These are phyloP conservation scores for Cephalotrichum gorgonifer DNA, from an alignment of 2,329 filamentous ascomycete genomes.

Conservation along the genomic window DNA sequence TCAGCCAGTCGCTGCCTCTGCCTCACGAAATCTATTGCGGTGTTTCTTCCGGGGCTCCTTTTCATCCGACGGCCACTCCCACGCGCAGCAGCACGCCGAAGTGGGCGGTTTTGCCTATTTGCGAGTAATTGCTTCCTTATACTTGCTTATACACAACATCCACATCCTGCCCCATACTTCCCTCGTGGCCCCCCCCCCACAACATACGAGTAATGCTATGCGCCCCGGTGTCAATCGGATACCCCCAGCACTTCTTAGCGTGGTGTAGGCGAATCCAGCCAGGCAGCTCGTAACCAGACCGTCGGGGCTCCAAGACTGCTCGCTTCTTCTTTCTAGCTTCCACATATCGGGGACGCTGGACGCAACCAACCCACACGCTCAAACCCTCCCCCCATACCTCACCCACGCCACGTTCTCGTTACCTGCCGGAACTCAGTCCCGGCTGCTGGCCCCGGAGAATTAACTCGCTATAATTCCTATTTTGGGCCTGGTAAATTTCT, in stretches of 20 bases:
- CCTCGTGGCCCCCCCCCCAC: not conserved
- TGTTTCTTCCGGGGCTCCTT: not conserved
- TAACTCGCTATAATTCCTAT: too few species aligned
- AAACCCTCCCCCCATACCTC: too few species aligned
- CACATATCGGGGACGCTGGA: too few species aligned
- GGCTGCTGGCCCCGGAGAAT: too few species aligned
- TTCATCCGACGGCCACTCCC: not conserved
- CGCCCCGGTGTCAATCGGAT: not conserved
- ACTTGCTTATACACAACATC: not conserved
- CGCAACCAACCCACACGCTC: too few species aligned
- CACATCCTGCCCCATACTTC: not conserved
- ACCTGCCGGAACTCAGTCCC: too few species aligned
- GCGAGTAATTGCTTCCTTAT: conserved; percentile 4
- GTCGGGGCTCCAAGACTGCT: not conserved
- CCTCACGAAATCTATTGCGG: not conserved
- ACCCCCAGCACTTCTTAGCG: not conserved
- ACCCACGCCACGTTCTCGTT: too few species aligned
- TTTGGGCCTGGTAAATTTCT: too few species aligned
- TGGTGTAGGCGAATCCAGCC: not conserved
- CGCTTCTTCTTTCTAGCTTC: not conserved
- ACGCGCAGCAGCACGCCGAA: not conserved
- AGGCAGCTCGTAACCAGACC: not conserved
- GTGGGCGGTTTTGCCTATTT: conserved; percentile 5
- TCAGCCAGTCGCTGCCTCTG: not conserved
- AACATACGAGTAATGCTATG: too few species aligned